Evolutionary conservation across 768 basidiomycete genomes (phyloP).

Genomic region (Mycena kentingensis): DNA sequence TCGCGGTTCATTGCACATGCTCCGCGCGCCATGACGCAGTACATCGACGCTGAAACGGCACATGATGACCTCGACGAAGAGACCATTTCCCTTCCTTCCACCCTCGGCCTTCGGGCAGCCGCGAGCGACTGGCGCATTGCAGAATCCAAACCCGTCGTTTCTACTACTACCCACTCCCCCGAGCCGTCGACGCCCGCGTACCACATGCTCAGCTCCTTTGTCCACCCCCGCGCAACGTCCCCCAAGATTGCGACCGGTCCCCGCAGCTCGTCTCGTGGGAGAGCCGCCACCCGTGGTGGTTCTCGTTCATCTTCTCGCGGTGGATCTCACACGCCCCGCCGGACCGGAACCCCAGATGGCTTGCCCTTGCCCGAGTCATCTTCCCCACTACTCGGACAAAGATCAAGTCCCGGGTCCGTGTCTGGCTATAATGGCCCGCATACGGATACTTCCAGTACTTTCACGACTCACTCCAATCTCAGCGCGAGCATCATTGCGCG

Average conservation of each 20-base stretch:
- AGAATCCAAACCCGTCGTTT: slow-evolving; percentile 1
- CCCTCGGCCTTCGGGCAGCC: slow-evolving; percentile 60
- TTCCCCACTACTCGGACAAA: slow-evolving; percentile 4
- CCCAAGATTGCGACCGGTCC: slow-evolving; percentile 13
- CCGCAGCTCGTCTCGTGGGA: slow-evolving; percentile 3
- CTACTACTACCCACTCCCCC: slow-evolving; percentile 1
- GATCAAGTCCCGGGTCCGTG: neutral
- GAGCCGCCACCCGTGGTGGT: neutral
- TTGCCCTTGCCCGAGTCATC: too few species aligned
- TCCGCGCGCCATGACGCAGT: slow-evolving; percentile 76
- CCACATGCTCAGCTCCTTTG: slow-evolving; percentile 62
- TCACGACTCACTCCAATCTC: slow-evolving; percentile 18
- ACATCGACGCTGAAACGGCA: slow-evolving; percentile 48
- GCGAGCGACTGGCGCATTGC: slow-evolving; percentile 20
- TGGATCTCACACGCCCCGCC: slow-evolving; percentile 3
- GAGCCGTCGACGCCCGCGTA: slow-evolving; percentile 59
- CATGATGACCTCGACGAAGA: slow-evolving; percentile 44
- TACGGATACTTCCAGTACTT: slow-evolving; percentile 14
- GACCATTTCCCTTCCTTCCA: slow-evolving; percentile 66
- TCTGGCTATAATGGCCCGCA: slow-evolving; percentile 7
- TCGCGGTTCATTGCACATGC: slow-evolving; percentile 63
- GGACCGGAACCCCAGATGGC: slow-evolving; percentile 7
- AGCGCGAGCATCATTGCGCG: slow-evolving; percentile 8
- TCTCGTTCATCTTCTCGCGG: slow-evolving; percentile 9
- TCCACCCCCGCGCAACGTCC: slow-evolving; percentile 35